These are phyloP conservation scores for Zalaria sp. DNA, from an alignment of 2,329 filamentous ascomycete genomes.

Conservation along the genomic window DNA sequence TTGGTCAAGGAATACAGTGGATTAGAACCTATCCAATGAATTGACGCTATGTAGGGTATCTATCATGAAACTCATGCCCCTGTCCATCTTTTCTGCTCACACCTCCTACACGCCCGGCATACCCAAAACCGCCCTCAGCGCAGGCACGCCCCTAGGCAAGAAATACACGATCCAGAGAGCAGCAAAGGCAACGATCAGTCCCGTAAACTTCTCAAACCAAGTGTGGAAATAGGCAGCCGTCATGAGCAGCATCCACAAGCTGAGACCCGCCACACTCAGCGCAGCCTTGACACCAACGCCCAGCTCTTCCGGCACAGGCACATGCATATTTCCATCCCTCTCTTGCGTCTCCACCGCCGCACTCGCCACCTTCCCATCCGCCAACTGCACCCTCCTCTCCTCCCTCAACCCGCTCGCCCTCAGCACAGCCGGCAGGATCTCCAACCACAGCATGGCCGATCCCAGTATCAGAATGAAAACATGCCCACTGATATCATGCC, in stretches of 20 bases:
- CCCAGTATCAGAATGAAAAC: slow-evolving; percentile 84
- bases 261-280: slow-evolving; percentile 50
- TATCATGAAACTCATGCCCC: no score
- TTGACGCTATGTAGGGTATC: no score
- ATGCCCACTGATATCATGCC: slow-evolving; percentile 91
- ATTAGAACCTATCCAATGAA: no score
- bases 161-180: slow-evolving; percentile 34
- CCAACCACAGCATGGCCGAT: slow-evolving; percentile 67
- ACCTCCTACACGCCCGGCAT: slow-evolving; percentile 26
- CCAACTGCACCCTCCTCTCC: slow-evolving; percentile 51
- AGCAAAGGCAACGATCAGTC: slow-evolving; percentile 31
- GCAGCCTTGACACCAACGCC: slow-evolving; percentile 39
- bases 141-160: slow-evolving; percentile 29
- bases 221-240: slow-evolving; percentile 98
- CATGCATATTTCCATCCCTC: slow-evolving; percentile 29
- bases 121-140: slow-evolving; percentile 26
- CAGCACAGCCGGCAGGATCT: slow-evolving; percentile 52
- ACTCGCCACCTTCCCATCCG: slow-evolving; percentile 45
- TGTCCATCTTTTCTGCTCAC: not conserved
- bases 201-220: slow-evolving; percentile 78
- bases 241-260: slow-evolving; percentile 96
- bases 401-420: slow-evolving; percentile 36
- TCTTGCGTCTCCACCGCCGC: slow-evolving; percentile 26
- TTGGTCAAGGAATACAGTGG: no score
- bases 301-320: slow-evolving; percentile 8